Base-by-base conservation (phyloP, 1,284 basidiomycete species). In the Sutorius eximius region DNA sequence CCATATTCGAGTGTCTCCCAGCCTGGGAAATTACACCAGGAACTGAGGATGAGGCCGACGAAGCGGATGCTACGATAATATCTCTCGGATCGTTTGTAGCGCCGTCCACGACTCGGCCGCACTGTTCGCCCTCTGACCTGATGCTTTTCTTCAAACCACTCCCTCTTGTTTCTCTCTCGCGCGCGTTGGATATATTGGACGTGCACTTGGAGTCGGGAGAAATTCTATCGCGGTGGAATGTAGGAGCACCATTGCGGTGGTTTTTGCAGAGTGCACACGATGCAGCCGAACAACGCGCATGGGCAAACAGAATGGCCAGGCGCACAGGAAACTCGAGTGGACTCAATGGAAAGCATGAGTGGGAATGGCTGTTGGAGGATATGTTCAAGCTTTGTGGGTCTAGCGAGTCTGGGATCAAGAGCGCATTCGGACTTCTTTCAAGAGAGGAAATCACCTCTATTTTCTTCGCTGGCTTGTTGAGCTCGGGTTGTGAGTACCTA, bases 181-280 rank as follows among this genome's bases (percentile, higher is more conserved):
- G 84, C 46, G 85, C 88, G 8, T 80, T 98, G 33, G 95, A 98
- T 68, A 84, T 94, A 46, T 80, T 97, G 45, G 95, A 98, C 71
- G 83, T 95, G 1, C 94, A 97, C 70, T 80, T 98, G n/a, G 91
- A 95, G 67, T 89, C 89, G 1, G 94, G 92, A 15, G 95, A 97
- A 73, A 91, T 93, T 45, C 76, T 98, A 20, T 82, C 91, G 4
- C 80, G 92, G 42, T 97, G 94, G 93, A 82, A 82, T 62, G 89
- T 90, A 2, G 82, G 89, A 18, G 87, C 87, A 1, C 86, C 89
- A 6, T 73, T 96, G 41, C 80, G 85, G 18, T 95, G 93, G 86
- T 90, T 97, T 68, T 75, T 97, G 32, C 89, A 88, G 63, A 91
- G 90, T 57, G 80, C 83, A 49, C 72, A 79, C 34, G 80, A 91